Evolutionary conservation across 2,329 filamentous ascomycete species (phyloP), one percentile per base, ranked within the genome.

Genomic region (Myriosclerotinia duriaeana): DNA sequence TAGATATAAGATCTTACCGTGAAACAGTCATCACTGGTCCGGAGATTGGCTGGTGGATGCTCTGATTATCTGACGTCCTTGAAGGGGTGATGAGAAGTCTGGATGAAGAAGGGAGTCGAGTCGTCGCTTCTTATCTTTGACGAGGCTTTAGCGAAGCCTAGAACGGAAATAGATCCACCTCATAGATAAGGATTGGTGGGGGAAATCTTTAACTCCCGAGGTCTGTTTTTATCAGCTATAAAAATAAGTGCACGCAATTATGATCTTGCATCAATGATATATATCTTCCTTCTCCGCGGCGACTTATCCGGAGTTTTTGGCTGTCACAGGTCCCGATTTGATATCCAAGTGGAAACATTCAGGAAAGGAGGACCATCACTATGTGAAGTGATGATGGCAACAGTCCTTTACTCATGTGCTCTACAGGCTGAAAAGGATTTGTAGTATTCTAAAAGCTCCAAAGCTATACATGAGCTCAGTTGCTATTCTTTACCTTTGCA

Each of bases 61-160:
- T 34, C 30, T 34, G 30, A 34, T 34, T 6, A 34, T 34, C 30
- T 1, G 6, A 34, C 6, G 44, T n/a, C 36, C 46, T n/a, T 44
- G 11, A 9, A 26, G 46, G 12, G 50, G 4, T 22, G 26, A 36
- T 36, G 11, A 56, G 55, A 14, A 14, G 7, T 42, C 20, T 36
- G 34, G 52, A 34, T 36, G 20, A 42, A 40, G 20, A 42, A 40
- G 30, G 40, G 40, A 50, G 30, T 50, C 26, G 52, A n/a, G 53
- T 56, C 44, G 30, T 61, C 14, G 30, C 12, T 44, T 38, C 61
- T 64, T 64, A 64, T 64, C 61, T 64, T 56, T 56, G 61, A 64
- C 38, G 36, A 55, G 52, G 61, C 38, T 44, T 44, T 44, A 55
- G 50, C 61, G 50, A 64, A 26, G 30, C 61, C 38, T n/a, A 22